Evolutionary conservation across 441 rosid genomes (phyloP).

Genomic region (Kokia cookei): DNA sequence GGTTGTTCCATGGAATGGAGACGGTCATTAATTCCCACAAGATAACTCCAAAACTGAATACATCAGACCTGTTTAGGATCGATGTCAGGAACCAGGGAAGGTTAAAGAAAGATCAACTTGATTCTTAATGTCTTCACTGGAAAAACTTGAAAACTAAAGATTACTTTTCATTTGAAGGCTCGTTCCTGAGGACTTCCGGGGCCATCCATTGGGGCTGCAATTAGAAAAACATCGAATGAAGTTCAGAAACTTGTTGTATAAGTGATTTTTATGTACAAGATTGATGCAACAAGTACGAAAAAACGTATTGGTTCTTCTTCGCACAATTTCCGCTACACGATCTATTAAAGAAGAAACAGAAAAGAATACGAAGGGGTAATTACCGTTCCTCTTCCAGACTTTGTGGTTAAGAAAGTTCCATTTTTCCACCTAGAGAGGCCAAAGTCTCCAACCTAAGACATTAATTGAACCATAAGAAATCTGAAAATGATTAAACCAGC

Average conservation of each 20-base stretch:
- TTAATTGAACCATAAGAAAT: slow-evolving; percentile 4
- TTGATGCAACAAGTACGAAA: not conserved
- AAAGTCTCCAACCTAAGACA: slow-evolving; percentile 76
- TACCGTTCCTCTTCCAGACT: slow-evolving; percentile 87
- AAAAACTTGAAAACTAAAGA: not conserved
- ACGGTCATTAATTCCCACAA: slow-evolving; percentile 80
- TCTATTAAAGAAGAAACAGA: not conserved
- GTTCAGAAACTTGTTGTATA: not conserved
- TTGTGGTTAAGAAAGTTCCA: slow-evolving; percentile 64
- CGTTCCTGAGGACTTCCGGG: slow-evolving; percentile 80
- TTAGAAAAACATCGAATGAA: not conserved
- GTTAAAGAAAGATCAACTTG: not conserved
- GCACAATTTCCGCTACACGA: not conserved
- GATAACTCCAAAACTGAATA: slow-evolving; percentile 74
- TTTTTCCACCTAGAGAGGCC: slow-evolving; percentile 82
- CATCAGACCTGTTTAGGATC: slow-evolving; percentile 57
- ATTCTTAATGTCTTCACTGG: not conserved
- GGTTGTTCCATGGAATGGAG: slow-evolving; percentile 68
- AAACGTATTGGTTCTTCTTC: not conserved
- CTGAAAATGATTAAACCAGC: not conserved
- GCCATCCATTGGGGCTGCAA: slow-evolving; percentile 97
- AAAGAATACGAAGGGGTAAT: not conserved
- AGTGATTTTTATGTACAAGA: not conserved
- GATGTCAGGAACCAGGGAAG: not conserved
- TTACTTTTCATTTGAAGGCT: slow-evolving; percentile 86